A percentile compares a stretch with the other conserved stretches of the same genome.
These are phyloP conservation scores for Paramecium primaurelia DNA, from an alignment of 73 alveolate species.

Conservation along the genomic window DNA sequence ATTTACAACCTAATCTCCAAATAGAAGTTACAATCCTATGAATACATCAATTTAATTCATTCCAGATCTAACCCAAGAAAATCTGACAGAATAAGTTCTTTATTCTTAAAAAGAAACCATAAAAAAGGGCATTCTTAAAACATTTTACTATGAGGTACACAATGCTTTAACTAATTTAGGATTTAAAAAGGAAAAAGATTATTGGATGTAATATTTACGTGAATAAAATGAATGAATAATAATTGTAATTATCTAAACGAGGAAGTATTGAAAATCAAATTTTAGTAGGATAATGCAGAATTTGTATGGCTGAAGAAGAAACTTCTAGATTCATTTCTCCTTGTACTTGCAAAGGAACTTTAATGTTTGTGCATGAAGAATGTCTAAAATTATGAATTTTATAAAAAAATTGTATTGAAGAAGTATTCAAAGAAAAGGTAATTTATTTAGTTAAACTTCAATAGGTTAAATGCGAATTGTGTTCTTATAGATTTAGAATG, in stretches of 20 bases:
- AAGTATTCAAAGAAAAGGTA: not conserved
- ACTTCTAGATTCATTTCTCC: constrained; percentile 24
- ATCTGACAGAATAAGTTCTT: not conserved
- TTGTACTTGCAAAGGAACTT: not conserved
- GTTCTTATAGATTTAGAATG: not conserved
- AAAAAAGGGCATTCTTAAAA: not conserved
- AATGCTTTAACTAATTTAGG: not conserved
- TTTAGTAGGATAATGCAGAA: not conserved
- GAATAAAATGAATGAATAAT: not conserved
- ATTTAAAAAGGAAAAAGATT: not conserved
- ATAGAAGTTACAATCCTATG: not conserved
- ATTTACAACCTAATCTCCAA: not conserved
- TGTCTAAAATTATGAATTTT: constrained; percentile 25
- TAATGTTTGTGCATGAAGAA: constrained; percentile 23
- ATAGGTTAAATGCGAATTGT: constrained; percentile 11
- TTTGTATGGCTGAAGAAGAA: constrained; percentile 38
- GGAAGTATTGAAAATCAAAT: not conserved
- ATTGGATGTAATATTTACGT: constrained; percentile 3
- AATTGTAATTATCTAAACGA: not conserved
- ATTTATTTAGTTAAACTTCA: not conserved
- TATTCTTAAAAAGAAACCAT: not conserved
- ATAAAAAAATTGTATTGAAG: constrained; percentile 2
- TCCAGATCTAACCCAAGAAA: not conserved
- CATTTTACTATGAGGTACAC: not conserved
- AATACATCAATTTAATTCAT: not conserved